phyloP scores from a whole-genome alignment of 2,329 filamentous ascomycete genomes.

The Stachybotrys echinatus region DNA sequence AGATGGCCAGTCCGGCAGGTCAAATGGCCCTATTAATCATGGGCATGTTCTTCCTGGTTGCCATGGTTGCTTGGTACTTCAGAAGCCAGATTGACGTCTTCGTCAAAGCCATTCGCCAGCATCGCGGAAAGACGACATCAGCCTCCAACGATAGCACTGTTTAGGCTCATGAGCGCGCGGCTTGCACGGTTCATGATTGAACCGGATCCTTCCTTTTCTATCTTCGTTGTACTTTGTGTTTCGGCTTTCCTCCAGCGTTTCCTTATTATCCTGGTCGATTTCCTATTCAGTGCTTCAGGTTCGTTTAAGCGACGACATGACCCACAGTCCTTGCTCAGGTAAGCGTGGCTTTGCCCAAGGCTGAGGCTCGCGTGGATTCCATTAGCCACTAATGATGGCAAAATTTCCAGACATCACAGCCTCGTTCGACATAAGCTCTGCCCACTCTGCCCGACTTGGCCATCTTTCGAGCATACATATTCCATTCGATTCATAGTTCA shows the following conservation, averaged over 20 bases:
- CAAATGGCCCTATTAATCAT: constrained; percentile 26
- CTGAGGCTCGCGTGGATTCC: not conserved
- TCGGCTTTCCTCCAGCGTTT: too few species aligned
- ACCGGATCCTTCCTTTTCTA: too few species aligned
- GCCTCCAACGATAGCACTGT: not conserved
- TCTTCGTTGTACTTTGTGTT: too few species aligned
- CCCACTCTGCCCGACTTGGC: not conserved
- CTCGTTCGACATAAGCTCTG: not conserved
- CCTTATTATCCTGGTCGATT: too few species aligned
- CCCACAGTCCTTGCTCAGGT: too few species aligned
- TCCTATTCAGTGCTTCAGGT: too few species aligned
- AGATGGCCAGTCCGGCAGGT: constrained; percentile 1
- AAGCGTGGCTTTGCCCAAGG: not conserved
- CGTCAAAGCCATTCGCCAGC: constrained; percentile 16
- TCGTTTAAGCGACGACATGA: too few species aligned
- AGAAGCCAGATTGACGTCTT: constrained; percentile 22
- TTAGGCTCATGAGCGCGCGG: not conserved
- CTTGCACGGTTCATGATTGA: too few species aligned
- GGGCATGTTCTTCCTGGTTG: constrained; percentile 21
- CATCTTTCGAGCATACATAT: not conserved
- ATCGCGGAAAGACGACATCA: constrained; percentile 8
- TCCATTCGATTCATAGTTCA: not conserved
- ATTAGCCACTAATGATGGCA: not conserved
- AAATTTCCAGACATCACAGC: not conserved
- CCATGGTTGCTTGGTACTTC: constrained; percentile 21